Conservation (phyloP, 768 basidiomycete genomes). For the Filobasidium wieringae region DNA sequence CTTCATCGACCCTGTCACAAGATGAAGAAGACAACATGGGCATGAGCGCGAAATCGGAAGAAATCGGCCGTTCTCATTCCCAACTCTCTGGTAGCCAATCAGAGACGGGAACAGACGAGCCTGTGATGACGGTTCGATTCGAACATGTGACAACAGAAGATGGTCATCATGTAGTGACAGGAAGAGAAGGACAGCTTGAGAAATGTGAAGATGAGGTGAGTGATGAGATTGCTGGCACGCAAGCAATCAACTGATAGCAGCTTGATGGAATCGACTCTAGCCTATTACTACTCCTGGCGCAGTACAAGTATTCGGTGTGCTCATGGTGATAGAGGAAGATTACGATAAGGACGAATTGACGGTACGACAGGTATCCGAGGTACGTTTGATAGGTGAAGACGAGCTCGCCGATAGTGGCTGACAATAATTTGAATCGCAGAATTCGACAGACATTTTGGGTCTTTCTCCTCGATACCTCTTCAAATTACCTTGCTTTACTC, state of each 20-base stretch:
- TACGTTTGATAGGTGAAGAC: conserved; percentile 30
- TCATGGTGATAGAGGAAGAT: conserved; percentile 57
- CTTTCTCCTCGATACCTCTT: conserved; percentile 61
- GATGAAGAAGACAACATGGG: conserved; percentile 2
- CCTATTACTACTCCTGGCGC: conserved; percentile 73
- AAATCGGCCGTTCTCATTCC: background rate
- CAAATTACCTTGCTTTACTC: conserved; percentile 58
- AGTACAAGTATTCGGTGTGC: conserved; percentile 70
- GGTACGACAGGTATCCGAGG: conserved; percentile 72
- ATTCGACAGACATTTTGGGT: conserved; percentile 61
- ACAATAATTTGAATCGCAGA: conserved; percentile 42
- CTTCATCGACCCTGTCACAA: too few species aligned
- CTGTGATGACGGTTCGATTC: conserved; percentile 53
- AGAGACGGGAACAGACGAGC: conserved; percentile 35
- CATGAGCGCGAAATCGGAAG: conserved; percentile 6
- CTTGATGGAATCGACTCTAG: conserved; percentile 34
- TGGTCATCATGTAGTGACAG: conserved; percentile 59
- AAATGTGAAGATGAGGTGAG: conserved; percentile 66
- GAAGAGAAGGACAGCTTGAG: conserved; percentile 54
- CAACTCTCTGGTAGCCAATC: conserved; percentile 7
- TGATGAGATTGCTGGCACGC: background rate
- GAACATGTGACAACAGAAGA: conserved; percentile 53
- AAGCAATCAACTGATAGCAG: background rate
- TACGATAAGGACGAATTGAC: conserved; percentile 47
- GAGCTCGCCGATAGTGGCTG: background rate